Evolutionary conservation across 139 green algal species (phyloP).

Genomic region (Chlamydomonas schloesseri): DNA sequence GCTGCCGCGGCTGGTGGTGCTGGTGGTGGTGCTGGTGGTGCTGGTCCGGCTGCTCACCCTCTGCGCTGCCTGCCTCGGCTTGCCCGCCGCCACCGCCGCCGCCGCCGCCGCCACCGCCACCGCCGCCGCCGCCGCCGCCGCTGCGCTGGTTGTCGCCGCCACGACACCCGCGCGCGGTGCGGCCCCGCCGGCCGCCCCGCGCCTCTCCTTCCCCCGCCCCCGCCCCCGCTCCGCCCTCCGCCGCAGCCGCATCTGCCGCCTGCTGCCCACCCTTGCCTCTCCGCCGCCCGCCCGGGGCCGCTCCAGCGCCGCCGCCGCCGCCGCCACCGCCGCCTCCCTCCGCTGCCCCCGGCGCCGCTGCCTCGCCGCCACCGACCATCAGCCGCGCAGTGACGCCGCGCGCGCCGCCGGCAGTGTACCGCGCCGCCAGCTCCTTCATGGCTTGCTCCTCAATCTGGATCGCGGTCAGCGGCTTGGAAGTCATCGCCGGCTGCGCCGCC

Average conservation of each 20-base stretch:
- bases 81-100: too few relatives aligned
- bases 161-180: too few relatives aligned
- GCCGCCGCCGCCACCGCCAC: too few relatives aligned
- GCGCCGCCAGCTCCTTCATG: slow-evolving; percentile 25
- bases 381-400: background rate
- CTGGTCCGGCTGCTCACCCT: too few relatives aligned
- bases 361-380: background rate
- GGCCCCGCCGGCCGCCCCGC: too few relatives aligned
- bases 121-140: too few relatives aligned
- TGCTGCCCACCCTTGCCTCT: background rate
- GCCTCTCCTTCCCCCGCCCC: background rate
- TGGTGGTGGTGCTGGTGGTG: too few relatives aligned
- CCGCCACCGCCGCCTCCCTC: background rate
- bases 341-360: background rate
- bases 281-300: too few relatives aligned
- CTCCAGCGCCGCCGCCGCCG: too few relatives aligned
- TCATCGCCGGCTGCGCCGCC: background rate
- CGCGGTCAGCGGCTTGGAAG: slow-evolving; percentile 13
- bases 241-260: background rate
- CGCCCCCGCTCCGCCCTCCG: background rate
- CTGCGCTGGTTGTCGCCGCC: too few relatives aligned
- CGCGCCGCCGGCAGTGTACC: slow-evolving; percentile 1
- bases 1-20: too few relatives aligned
- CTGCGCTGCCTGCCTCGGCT: too few relatives aligned
- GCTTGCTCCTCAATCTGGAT: slow-evolving; percentile 51